Conservation (phyloP, 208 protist species). For the Leishmania lainsoni region DNA sequence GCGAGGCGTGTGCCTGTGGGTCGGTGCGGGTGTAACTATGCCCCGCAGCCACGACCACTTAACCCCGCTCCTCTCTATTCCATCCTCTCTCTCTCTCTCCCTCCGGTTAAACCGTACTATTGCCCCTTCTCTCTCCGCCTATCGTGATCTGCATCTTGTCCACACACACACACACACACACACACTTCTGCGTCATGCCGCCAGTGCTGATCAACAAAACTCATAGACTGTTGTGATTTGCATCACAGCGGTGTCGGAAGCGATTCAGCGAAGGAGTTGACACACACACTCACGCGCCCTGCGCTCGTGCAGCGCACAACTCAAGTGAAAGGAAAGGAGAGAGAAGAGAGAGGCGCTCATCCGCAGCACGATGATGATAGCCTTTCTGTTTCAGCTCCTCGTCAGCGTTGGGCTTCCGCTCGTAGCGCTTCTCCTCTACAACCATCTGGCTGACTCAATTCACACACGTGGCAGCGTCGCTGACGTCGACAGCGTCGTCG, state of each 20-base stretch:
- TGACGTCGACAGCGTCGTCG: neutral
- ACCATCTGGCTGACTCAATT: constrained; percentile 13
- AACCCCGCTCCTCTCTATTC: neutral
- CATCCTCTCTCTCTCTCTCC: neutral
- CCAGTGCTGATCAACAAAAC: neutral
- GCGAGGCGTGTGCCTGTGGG: neutral
- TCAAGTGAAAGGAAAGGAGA: neutral
- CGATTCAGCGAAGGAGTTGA: neutral
- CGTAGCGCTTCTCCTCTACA: constrained; percentile 21
- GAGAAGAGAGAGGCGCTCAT: neutral
- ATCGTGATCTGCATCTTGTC: neutral
- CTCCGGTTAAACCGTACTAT: neutral
- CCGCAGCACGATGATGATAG: constrained; percentile 8
- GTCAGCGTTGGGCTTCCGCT: constrained; percentile 17
- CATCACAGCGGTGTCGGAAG: neutral
- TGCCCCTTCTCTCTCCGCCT: neutral
- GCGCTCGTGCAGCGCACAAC: neutral
- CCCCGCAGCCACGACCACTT: neutral
- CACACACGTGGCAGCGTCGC: neutral
- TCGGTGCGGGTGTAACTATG: neutral
- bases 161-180: neutral
- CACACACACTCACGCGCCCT: neutral
- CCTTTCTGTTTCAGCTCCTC: constrained; percentile 25
- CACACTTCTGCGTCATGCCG: neutral
- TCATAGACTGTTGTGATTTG: neutral